A percentile compares a stretch with the other conserved stretches of the same genome.
Conservation (phyloP, 2,329 filamentous ascomycete species). For the Colletotrichum sublineola region DNA sequence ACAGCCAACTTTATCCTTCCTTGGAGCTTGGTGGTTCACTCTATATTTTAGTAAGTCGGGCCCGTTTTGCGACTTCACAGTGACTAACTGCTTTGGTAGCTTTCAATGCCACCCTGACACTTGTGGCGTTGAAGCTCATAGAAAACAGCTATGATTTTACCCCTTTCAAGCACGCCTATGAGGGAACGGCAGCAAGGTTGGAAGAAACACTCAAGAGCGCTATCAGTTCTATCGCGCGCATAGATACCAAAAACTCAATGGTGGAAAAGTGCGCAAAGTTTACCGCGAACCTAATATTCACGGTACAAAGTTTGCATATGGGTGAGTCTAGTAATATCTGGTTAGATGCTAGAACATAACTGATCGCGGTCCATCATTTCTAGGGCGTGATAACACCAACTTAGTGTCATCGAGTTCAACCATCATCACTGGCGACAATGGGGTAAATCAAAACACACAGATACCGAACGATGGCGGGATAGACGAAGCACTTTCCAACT, state of each 20-base stretch:
- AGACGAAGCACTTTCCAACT: conserved; percentile 15
- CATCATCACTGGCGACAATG: neutral
- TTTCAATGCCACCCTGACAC: conserved; percentile 34
- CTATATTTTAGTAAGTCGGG: conserved; percentile 48
- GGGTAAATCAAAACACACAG: neutral
- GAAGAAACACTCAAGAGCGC: conserved; percentile 26
- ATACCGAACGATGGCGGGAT: neutral
- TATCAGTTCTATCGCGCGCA: conserved; percentile 18
- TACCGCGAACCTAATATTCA: conserved; percentile 23
- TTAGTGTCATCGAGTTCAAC: neutral
- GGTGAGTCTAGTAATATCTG: neutral
- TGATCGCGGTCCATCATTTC: neutral
- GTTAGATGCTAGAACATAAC: neutral
- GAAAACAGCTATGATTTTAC: conserved; percentile 9
- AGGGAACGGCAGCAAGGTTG: neutral
- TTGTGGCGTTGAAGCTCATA: conserved; percentile 32
- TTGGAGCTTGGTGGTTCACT: conserved; percentile 52
- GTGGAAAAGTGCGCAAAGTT: conserved; percentile 40
- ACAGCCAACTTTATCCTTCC: conserved; percentile 39
- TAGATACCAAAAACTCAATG: conserved; percentile 34
- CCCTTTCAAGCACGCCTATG: neutral
- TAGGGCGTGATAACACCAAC: neutral
- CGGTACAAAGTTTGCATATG: conserved; percentile 19
- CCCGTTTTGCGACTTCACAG: neutral
- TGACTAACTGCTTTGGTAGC: neutral